Evolutionary conservation across 805 yeast genomes (phyloP).

Genomic region (Vanderwaltozyma tropicalis): DNA sequence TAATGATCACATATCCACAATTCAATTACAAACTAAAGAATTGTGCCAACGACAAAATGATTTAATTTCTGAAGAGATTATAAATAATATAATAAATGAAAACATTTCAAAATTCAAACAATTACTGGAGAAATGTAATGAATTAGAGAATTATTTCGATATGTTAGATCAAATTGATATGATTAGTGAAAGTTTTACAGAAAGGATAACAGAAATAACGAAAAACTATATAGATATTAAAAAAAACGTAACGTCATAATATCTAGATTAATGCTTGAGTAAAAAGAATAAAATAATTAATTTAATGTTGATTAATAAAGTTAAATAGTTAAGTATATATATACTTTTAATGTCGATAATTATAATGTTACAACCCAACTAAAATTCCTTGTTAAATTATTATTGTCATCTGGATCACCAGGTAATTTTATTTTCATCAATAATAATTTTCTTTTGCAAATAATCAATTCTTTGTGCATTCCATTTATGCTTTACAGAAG

Average conservation of each 20-base stretch:
- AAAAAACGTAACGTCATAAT: not conserved
- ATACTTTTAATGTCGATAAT: not conserved
- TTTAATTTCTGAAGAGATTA: slow-evolving; percentile 18
- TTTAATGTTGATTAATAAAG: no score
- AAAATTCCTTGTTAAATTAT: no score
- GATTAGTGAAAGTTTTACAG: slow-evolving; percentile 32
- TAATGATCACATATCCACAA: slow-evolving; percentile 40
- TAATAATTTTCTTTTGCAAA: slow-evolving; percentile 20
- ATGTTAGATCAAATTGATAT: slow-evolving; percentile 42
- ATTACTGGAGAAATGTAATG: slow-evolving; percentile 37
- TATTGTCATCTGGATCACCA: slow-evolving; percentile 12
- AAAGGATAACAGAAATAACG: slow-evolving; percentile 27
- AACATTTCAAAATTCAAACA: slow-evolving; percentile 33
- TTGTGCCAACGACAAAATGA: slow-evolving; percentile 19
- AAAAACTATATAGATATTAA: slow-evolving; percentile 12
- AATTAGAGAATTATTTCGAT: slow-evolving; percentile 41
- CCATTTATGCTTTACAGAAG: slow-evolving; percentile 17
- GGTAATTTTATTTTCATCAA: slow-evolving; percentile 17
- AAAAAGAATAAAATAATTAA: not conserved
- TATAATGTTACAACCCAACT: not conserved
- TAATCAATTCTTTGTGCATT: slow-evolving; percentile 18
- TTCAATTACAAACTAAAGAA: slow-evolving; percentile 35
- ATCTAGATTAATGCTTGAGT: no score
- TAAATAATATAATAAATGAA: slow-evolving; percentile 28
- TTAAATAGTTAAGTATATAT: not conserved